Evolutionary conservation across 495 filamentous ascomycete species (phyloP).

Genomic region (Xylaria castorea): DNA sequence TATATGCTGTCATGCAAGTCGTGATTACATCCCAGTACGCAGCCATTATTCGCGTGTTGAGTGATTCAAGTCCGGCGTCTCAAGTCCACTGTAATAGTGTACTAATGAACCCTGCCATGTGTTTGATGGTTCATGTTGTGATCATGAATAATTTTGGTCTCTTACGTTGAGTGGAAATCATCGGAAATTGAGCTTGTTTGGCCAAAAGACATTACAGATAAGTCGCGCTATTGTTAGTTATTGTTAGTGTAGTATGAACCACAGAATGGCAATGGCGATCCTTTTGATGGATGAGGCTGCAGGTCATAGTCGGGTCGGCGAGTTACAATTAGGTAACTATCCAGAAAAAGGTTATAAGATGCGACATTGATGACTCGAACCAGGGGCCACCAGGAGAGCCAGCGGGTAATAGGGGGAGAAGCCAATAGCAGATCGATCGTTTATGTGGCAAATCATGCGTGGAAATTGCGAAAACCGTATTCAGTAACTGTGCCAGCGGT

Average conservation of each 20-base stretch:
- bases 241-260: neutral
- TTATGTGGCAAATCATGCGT: neutral
- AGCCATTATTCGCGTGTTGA: constrained; percentile 1
- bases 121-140: constrained; percentile 1
- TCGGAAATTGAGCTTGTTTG: constrained; percentile 1
- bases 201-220: neutral
- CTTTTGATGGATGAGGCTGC: neutral
- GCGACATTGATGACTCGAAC: constrained; percentile 20
- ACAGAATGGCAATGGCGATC: neutral
- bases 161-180: neutral
- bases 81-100: neutral
- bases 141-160: neutral
- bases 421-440: neutral
- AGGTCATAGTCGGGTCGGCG: constrained; percentile 4
- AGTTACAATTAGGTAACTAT: constrained; percentile 21
- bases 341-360: constrained; percentile 15
- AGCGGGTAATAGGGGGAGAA: constrained; percentile 9
- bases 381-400: neutral
- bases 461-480: constrained; percentile 14
- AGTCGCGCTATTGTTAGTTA: neutral
- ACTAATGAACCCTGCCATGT: neutral
- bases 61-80: neutral
- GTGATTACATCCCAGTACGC: neutral
- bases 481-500: constrained; percentile 7
- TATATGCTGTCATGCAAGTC: neutral